Evolutionary conservation across 2,329 filamentous ascomycete genomes (phyloP), one percentile per base, ranked within the genome.

Genomic region (Aschersonia sp.): DNA sequence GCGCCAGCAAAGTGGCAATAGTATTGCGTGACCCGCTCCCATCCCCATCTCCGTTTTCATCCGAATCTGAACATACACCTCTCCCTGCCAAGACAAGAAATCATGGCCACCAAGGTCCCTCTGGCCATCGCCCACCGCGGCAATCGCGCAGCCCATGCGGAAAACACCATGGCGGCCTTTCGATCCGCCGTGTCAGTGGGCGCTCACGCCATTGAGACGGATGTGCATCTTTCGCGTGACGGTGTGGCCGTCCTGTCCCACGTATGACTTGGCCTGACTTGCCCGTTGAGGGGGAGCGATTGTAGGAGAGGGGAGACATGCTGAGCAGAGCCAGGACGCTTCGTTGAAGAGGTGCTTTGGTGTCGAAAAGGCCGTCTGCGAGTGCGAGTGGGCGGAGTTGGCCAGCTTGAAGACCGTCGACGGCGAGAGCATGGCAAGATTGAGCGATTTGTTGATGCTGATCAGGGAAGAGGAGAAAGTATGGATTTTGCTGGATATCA

Each of bases 401-500:
- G 75, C 76, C 54, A 76, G 75, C 3, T 66, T 94, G 40, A 71
- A 75, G 41, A 94, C 88, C 0, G 51, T 83, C 20, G 20, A 20
- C 20, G 20, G 20, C 20, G 20, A 20, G 20, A 20, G 20, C 20
- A 20, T 97, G 79, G 80, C 89, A 4, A 72, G 84, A 31, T 69
- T 97, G 9, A 56, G 65, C 29, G 89, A 96, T 57, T 66, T 96
- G 47, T 69, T 96, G 6, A 72, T 77, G 50, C 91, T 83, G 58
- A 63, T 97, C 1, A 61, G 32, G 2, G 81, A 81, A 0, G 82
- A 72, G 1, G 61, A 51, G 2, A 44, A 45, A 4, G 71, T 89
- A 7, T 95, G 89, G 89, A 57, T 92, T 5, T 64, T 96, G 51
- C 69, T 97, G 3, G 91, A 97, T 61, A 86, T 97, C 61, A 97